phyloP scores from a whole-genome alignment of 164 flowering plant genomes.

The Chloranthus sessilifolius region DNA sequence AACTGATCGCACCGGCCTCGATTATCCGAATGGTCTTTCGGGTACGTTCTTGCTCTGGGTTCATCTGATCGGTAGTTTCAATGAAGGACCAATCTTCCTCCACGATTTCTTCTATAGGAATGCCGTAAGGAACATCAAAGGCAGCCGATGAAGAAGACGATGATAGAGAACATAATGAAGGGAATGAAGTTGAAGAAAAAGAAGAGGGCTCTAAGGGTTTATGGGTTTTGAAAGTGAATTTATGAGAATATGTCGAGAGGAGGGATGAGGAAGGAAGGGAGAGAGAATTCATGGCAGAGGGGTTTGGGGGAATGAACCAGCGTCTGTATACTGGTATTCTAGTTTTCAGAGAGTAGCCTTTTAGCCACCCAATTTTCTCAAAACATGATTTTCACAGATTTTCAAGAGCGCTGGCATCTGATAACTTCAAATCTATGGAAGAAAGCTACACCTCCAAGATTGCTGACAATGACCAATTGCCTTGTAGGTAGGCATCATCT shows the following conservation, averaged over 20 bases:
- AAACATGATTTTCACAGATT: too few relatives aligned
- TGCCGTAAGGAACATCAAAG: conserved; percentile 15
- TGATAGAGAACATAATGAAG: not conserved
- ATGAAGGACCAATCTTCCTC: conserved; percentile 96
- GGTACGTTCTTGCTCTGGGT: conserved; percentile 25
- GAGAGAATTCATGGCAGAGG: not conserved
- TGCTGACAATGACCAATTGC: too few relatives aligned
- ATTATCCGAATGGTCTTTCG: conserved; percentile 43
- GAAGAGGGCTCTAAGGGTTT: too few relatives aligned
- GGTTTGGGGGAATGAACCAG: conserved; percentile 1
- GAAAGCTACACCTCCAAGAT: too few relatives aligned
- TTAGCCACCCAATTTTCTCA: too few relatives aligned
- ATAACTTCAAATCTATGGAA: too few relatives aligned
- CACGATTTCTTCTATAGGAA: conserved; percentile 50
- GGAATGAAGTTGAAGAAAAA: not conserved
- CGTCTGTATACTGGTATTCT: too few relatives aligned
- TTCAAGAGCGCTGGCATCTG: too few relatives aligned
- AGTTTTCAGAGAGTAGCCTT: too few relatives aligned
- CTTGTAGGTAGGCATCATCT: too few relatives aligned
- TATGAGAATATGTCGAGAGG: not conserved
- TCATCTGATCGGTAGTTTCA: conserved; percentile 38
- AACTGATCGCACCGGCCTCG: conserved; percentile 44
- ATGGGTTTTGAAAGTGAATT: not conserved
- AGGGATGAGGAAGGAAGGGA: not conserved
- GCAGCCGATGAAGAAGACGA: not conserved